Evolutionary conservation across 129 eudicot species (phyloP).

Genomic region (Lactuca saligna): DNA sequence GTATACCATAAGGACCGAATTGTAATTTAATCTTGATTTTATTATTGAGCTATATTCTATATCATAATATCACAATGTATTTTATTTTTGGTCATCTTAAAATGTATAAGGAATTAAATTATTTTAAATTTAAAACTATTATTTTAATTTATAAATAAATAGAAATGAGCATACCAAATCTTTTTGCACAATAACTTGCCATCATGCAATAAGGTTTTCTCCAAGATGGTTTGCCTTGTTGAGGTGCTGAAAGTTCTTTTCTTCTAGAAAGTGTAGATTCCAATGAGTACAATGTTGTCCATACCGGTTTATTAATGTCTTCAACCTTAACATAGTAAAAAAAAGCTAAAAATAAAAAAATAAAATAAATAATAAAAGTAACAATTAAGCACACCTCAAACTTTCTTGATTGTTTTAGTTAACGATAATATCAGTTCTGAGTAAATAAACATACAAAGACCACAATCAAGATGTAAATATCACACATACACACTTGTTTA

Average conservation of each 20-base stretch:
- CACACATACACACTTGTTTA: slow-evolving; percentile 66
- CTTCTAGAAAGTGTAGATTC: slow-evolving; percentile 74
- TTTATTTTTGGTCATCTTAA: too few relatives aligned
- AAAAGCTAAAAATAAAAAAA: not conserved
- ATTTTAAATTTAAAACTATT: too few relatives aligned
- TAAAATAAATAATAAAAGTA: too few relatives aligned
- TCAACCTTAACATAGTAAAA: slow-evolving; percentile 41
- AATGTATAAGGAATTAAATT: too few relatives aligned
- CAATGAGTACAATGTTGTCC: slow-evolving; percentile 68
- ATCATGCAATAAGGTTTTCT: slow-evolving; percentile 71
- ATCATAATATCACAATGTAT: too few relatives aligned
- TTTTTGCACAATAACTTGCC: slow-evolving; percentile 73
- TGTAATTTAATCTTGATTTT: too few relatives aligned
- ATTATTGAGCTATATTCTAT: too few relatives aligned
- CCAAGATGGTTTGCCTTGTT: slow-evolving; percentile 82
- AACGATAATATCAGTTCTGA: not conserved
- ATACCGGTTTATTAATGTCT: slow-evolving; percentile 45
- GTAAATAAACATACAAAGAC: slow-evolving; percentile 20
- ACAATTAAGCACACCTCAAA: not conserved
- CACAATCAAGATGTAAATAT: slow-evolving; percentile 20
- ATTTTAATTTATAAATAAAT: too few relatives aligned
- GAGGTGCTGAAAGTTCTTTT: slow-evolving; percentile 47
- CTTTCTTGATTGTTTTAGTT: slow-evolving; percentile 16
- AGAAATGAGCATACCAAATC: slow-evolving; percentile 45
- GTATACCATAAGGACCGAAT: too few relatives aligned